Percentiles rank a stretch among this genome's conserved stretches.
Conservation (phyloP, 2,329 filamentous ascomycete species). For the Colletotrichum sp. region DNA sequence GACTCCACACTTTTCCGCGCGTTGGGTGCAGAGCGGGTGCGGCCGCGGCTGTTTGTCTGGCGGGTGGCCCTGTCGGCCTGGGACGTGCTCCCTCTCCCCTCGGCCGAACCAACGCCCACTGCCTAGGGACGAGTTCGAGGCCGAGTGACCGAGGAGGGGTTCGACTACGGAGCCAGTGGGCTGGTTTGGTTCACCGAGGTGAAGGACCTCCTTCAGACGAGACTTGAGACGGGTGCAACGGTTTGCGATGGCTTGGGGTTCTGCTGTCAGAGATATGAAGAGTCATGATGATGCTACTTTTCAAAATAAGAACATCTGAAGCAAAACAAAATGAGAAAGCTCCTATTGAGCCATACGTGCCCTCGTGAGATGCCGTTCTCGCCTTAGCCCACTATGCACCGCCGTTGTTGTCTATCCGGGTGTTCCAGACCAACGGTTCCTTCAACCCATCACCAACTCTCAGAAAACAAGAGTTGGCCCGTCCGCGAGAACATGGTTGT, state of each 20-base stretch:
- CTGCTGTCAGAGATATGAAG: neutral
- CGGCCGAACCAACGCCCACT: neutral
- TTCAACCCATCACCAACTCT: neutral
- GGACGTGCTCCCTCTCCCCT: neutral
- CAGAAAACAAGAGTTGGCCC: conserved; percentile 12
- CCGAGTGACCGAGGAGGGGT: neutral
- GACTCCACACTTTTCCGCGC: conserved; percentile 1
- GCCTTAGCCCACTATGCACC: neutral
- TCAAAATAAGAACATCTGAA: neutral
- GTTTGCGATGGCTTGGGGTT: neutral
- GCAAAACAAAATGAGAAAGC: neutral
- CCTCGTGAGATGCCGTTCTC: neutral
- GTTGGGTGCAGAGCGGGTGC: neutral
- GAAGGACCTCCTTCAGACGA: neutral
- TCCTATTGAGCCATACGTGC: neutral
- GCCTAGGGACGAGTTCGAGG: neutral
- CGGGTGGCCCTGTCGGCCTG: neutral
- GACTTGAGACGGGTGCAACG: neutral
- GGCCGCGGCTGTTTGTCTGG: neutral
- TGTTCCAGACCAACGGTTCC: neutral
- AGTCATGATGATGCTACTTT: neutral
- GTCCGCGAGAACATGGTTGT: neutral
- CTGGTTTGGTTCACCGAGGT: neutral
- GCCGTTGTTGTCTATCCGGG: neutral
- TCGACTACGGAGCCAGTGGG: neutral